Evolutionary conservation across 306 rosid species (phyloP), one percentile per base, ranked within the genome.

Genomic region (Carpinus fangiana): DNA sequence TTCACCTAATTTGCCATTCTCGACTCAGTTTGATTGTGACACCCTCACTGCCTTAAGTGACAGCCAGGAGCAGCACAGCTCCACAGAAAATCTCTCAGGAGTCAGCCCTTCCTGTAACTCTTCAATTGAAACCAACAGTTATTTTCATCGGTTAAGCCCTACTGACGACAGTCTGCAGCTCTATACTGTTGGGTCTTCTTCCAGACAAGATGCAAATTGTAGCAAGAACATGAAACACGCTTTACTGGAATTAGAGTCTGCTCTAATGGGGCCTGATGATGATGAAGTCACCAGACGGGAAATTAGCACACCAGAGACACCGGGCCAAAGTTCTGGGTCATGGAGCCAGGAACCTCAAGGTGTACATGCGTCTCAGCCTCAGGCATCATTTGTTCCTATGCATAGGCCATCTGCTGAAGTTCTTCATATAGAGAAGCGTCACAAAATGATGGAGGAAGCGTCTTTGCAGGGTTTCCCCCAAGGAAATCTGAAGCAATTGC

Each of bases 241-340:
- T 2, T 80, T 96, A 86, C 86, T 87, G 73, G 90, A 91, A 72
- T 77, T 95, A 74, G 98, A 95, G 89, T 84, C 88, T 78, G 94
- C 86, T 81, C 77, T 96, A 74, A 96, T 96, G 99, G 96, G 89
- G 53, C 96, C 97, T 1, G 97, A 89, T 64, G 87, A 86, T 43
- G 84, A 81, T 36, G 87, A 91, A 69, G 79, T 76, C 75, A 80
- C 84, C 55, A 54, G 87, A 31, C 72, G 83, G 16, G 89, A 82
- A 51, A 84, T 83, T 72, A 79, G 73, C 68, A 66, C 76, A 77
- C 80, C 79, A 18, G 77, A 77, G 38, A 64, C 77, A 41, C 76
- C 87, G 2, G 83, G 75, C n/a, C 88, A 81, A 55, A 83, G 89
- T 78, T 76, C 87, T 43, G 50, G 74, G 79, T 72, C 89, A 8